Evolutionary conservation across 2,329 filamentous ascomycete genomes (phyloP).

Genomic region (Sporothrix dimorphospora): DNA sequence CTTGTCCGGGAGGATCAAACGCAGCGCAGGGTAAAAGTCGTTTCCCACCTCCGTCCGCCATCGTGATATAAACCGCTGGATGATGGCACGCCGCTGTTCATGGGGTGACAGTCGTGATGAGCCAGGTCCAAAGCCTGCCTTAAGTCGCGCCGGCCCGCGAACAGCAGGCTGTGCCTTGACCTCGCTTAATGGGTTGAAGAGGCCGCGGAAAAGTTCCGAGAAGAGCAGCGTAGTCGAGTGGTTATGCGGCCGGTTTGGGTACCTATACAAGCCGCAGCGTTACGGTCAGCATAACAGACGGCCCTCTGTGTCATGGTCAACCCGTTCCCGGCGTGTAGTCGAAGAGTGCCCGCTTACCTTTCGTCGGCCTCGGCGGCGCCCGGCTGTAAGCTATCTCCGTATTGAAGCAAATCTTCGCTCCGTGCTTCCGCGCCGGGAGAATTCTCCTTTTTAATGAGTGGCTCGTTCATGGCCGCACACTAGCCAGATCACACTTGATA

Average conservation of each 20-base stretch:
- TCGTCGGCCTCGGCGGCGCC: slow-evolving; percentile 48
- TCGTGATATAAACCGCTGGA: slow-evolving; percentile 80
- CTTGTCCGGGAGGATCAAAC: slow-evolving; percentile 89
- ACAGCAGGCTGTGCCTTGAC: slow-evolving; percentile 75
- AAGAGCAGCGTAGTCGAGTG: slow-evolving; percentile 79
- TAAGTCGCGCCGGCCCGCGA: slow-evolving; percentile 56
- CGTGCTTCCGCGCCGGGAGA: slow-evolving; percentile 43
- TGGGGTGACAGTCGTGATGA: slow-evolving; percentile 66
- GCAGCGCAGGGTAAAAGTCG: slow-evolving; percentile 91
- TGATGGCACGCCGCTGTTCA: slow-evolving; percentile 77
- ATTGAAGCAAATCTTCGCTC: slow-evolving; percentile 58
- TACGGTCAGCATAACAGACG: neutral
- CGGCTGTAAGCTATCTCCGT: slow-evolving; percentile 46
- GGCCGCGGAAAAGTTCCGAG: slow-evolving; percentile 71
- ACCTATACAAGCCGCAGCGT: slow-evolving; percentile 52
- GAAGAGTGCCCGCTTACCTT: slow-evolving; percentile 34
- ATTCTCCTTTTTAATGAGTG: neutral
- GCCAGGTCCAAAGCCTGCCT: slow-evolving; percentile 59
- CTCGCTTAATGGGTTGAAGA: slow-evolving; percentile 81
- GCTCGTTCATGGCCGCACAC: slow-evolving; percentile 19
- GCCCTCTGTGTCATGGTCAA: neutral
- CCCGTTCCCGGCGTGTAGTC: neutral
- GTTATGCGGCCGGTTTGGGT: slow-evolving; percentile 81
- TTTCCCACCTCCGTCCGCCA: slow-evolving; percentile 89
- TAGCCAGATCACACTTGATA: neutral